These are phyloP conservation scores for Mycena sanguinolenta DNA, from an alignment of 768 basidiomycete genomes.

Conservation along the genomic window DNA sequence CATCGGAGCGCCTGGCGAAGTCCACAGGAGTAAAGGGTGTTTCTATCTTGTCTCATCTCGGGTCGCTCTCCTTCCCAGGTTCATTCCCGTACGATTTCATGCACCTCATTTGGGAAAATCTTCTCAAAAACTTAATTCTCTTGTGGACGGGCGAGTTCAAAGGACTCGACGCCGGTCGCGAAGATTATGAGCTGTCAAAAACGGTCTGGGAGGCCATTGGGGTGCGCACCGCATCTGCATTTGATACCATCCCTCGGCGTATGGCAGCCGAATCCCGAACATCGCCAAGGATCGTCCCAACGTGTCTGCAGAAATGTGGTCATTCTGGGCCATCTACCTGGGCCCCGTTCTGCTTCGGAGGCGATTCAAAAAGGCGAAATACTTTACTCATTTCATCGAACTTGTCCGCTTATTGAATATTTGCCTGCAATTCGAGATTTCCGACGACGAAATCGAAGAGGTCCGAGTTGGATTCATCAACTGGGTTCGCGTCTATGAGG, in stretches of 20 bases:
- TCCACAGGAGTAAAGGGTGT: constrained; percentile 48
- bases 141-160: too few relatives aligned
- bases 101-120: too few relatives aligned
- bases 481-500: too few relatives aligned
- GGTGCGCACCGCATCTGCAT: constrained; percentile 24
- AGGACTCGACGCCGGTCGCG: constrained; percentile 43
- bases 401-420: constrained; percentile 41
- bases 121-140: too few relatives aligned
- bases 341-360: not conserved
- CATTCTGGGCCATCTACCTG: not conserved
- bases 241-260: too few relatives aligned
- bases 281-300: too few relatives aligned
- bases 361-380: not conserved
- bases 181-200: constrained; percentile 39
- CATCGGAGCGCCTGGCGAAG: constrained; percentile 41
- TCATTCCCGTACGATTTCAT: constrained; percentile 63
- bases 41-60: constrained; percentile 46
- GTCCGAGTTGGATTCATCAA: too few relatives aligned
- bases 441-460: too few relatives aligned
- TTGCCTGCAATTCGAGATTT: constrained; percentile 50
- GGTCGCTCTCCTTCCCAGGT: constrained; percentile 51
- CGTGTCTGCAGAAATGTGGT: too few relatives aligned
- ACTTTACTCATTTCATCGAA: not conserved
- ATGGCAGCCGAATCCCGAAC: too few relatives aligned
- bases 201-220: constrained; percentile 55